Percentiles rank a stretch among this genome's conserved stretches.
These are phyloP conservation scores for Talaromyces sp. DNA, from an alignment of 2,329 filamentous ascomycete species.

Conservation along the genomic window DNA sequence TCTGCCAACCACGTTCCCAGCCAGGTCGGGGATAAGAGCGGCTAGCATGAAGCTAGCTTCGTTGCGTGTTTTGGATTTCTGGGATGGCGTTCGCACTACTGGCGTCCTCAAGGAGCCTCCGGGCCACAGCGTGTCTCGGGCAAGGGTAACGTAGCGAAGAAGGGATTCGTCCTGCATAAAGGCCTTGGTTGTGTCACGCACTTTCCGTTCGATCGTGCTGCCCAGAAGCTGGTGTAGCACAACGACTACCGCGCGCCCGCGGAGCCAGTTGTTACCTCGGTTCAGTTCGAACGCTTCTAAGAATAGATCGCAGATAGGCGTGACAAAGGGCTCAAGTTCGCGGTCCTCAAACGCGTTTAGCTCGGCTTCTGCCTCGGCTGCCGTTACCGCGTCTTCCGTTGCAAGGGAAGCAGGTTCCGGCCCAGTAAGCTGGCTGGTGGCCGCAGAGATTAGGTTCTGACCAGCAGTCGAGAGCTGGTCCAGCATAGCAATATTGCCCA, in stretches of 20 bases:
- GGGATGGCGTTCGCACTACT: slow-evolving; percentile 58
- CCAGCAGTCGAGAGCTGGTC: slow-evolving; percentile 91
- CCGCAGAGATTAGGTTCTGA: slow-evolving; percentile 65
- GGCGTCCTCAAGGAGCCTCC: slow-evolving; percentile 42
- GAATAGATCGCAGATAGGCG: slow-evolving; percentile 96
- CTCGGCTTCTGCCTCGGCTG: slow-evolving; percentile 83
- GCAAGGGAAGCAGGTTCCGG: slow-evolving; percentile 43
- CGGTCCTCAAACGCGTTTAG: slow-evolving; percentile 86
- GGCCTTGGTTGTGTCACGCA: slow-evolving; percentile 73
- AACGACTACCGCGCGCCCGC: slow-evolving; percentile 90
- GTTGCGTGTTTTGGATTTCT: slow-evolving; percentile 74
- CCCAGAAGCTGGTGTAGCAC: slow-evolving; percentile 93
- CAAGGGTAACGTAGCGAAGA: slow-evolving; percentile 65
- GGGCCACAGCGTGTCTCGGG: slow-evolving; percentile 80
- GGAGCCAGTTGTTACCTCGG: slow-evolving; percentile 92
- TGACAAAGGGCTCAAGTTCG: slow-evolving; percentile 91
- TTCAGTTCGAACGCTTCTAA: slow-evolving; percentile 93
- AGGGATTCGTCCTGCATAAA: slow-evolving; percentile 74
- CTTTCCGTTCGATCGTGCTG: slow-evolving; percentile 91
- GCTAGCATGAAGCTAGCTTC: slow-evolving; percentile 87
- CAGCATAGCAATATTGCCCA: slow-evolving; percentile 91
- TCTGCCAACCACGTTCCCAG: slow-evolving; percentile 86
- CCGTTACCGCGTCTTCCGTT: slow-evolving; percentile 45
- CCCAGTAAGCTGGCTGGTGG: slow-evolving; percentile 45
- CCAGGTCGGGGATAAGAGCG: slow-evolving; percentile 84